Base-by-base conservation (phyloP, 2,329 filamentous ascomycete genomes). In the Ustulina deusta region DNA sequence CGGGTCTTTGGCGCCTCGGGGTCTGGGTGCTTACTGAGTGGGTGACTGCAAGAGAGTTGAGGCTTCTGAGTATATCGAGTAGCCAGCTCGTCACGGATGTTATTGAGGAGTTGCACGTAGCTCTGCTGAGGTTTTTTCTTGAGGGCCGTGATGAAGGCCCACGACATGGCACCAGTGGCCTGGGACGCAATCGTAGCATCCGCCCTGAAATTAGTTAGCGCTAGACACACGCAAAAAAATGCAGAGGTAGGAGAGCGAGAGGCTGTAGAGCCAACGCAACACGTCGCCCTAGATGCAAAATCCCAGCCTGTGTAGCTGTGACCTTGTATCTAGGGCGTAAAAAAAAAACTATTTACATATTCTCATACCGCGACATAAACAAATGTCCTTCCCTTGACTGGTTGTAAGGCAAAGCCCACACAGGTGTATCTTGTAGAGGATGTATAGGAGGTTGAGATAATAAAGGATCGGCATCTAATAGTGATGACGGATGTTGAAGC, bases 111-210 rank as follows among this genome's bases (percentile, higher is more conserved):
- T 84, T 97, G 91, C 58, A 98, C 93, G 78, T 99, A 99, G 82
- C 92, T 97, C 84, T 98, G 96, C 78, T 97, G 91, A 0, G 93
- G 93, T 78, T 97, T 97, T 83, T 94, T 93, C 85, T 92, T 94
- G 76, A 98, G 86, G 22, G 94, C 91, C 1, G 87, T 90, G 79
- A 99, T 96, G 80, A 99, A 99, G 1, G 96, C 96, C 89, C 92
- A 97, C 3, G 94, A 97, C 96, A 99, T 98, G 80, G 96, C 96
- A 63, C 96, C 96, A 0, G 96, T 99, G 38, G 96, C 95, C 82
- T 97, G 87, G 64, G 93, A 90, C 49, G 87, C 89, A 73, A 98
- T 97, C 32, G 90, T 92, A 13, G 96, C 94, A 79, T 99, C 96
- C 81, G 93, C 92, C 66, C 94, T 58, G 52, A n/a, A 55, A 20